These are phyloP conservation scores for Cladosporium sp. DNA, from an alignment of 2,329 filamentous ascomycete species.

Conservation along the genomic window DNA sequence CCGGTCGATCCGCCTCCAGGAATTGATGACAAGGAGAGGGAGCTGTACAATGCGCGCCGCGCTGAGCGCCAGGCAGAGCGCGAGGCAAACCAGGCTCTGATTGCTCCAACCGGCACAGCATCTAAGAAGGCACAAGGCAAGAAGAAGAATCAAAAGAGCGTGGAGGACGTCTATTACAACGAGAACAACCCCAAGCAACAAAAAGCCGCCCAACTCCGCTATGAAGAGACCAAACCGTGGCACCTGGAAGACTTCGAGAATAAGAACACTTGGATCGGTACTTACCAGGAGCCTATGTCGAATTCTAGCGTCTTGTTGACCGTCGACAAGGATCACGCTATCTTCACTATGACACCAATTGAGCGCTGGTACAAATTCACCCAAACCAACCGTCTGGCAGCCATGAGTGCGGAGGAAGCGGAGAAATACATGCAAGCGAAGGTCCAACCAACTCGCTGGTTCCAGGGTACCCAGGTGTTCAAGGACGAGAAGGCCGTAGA, in stretches of 20 bases:
- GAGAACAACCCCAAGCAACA: slow-evolving; percentile 70
- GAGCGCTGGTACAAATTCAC: slow-evolving; percentile 95
- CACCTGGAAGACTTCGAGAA: slow-evolving; percentile 94
- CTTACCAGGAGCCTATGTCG: slow-evolving; percentile 83
- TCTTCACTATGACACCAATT: slow-evolving; percentile 79
- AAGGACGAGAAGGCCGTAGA: slow-evolving; percentile 25
- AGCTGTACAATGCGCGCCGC: slow-evolving; percentile 54
- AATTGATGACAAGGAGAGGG: slow-evolving; percentile 62
- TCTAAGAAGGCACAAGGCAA: slow-evolving; percentile 51
- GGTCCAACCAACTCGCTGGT: slow-evolving; percentile 71
- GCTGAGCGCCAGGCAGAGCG: slow-evolving; percentile 80
- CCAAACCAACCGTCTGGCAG: slow-evolving; percentile 55
- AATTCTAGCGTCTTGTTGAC: slow-evolving; percentile 75
- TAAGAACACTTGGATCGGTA: slow-evolving; percentile 89
- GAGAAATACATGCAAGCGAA: slow-evolving; percentile 80
- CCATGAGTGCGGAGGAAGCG: slow-evolving; percentile 75
- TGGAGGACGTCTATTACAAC: slow-evolving; percentile 77
- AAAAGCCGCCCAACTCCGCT: slow-evolving; percentile 61
- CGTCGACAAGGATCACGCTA: slow-evolving; percentile 51
- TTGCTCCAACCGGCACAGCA: slow-evolving; percentile 72
- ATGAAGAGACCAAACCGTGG: slow-evolving; percentile 95
- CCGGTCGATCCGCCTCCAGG: slow-evolving; percentile 25
- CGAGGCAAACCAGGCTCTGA: slow-evolving; percentile 83
- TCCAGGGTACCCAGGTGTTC: slow-evolving; percentile 59
- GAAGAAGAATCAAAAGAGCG: slow-evolving; percentile 72